Evolutionary conservation across 176 grass and related monocot genomes (phyloP), one percentile per base, ranked within the genome.

Genomic region (Oryza officinalis): DNA sequence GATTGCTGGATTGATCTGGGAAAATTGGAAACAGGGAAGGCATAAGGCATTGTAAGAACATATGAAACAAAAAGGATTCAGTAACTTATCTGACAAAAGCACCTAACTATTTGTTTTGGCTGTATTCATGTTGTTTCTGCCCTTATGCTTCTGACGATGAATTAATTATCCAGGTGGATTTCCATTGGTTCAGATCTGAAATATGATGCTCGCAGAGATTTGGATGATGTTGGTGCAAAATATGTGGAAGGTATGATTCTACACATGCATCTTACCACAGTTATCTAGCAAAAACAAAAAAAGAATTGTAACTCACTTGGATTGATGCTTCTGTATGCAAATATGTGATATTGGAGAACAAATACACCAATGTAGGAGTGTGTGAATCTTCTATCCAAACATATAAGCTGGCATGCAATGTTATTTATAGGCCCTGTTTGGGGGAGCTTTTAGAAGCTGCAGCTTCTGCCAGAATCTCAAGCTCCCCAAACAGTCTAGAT

Each of bases 161-260:
- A 35, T 79, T 45, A 20, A 80, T 83, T 81, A 68, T 89, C 22
- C 88, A 97, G 95, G 81, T 98, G 96, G 96, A 82, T 98, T 41
- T 98, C 96, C 73, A 87, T 98, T 78, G 93, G 93, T 80, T 98
- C 96, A 81, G 96, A 98, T 80, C 85, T 98, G 71, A 98, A 98
- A 74, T 98, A 88, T 83, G 96, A 98, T 83, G 93, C 96, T 28
- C 89, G 96, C 8, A 93, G 96, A 89, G 96, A 98, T 91, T 88
- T 98, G 76, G 96, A 98, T 92, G 96, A 98, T 85, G 96, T 95
- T 84, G 96, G 96, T 85, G 96, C 96, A 44, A 89, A 82, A 49
- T 95, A 85, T 88, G 91, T 98, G 63, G 82, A 98, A 92, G 95
- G 95, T 97, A 90, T 17, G 41, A 52, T 65, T 66, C 67, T 79